These are phyloP conservation scores for Penstemon davidsonii DNA, from an alignment of 257 asterid species.

Conservation along the genomic window DNA sequence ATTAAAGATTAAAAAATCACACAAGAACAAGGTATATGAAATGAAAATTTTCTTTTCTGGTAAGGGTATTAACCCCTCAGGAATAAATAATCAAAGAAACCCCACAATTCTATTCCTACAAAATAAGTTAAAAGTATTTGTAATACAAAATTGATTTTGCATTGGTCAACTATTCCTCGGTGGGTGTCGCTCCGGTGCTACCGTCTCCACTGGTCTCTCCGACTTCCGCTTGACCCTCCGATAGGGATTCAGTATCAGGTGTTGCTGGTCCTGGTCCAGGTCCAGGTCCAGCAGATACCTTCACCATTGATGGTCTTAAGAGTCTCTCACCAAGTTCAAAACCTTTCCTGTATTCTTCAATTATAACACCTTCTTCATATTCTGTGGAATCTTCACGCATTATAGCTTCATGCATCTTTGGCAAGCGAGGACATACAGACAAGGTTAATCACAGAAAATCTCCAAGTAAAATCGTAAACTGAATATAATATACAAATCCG, in stretches of 20 bases:
- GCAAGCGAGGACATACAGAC: slow-evolving; percentile 12
- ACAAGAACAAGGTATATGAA: too few species aligned
- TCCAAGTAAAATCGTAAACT: background rate
- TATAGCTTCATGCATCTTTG: slow-evolving; percentile 85
- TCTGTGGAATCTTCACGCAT: slow-evolving; percentile 87
- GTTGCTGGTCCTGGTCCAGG: slow-evolving; percentile 81
- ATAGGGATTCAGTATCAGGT: slow-evolving; percentile 35
- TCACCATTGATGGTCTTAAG: slow-evolving; percentile 88
- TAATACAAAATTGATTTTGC: slow-evolving; percentile 38
- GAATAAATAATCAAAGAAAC: background rate
- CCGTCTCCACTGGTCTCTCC: slow-evolving; percentile 36
- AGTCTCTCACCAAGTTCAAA: slow-evolving; percentile 78
- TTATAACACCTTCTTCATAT: slow-evolving; percentile 64
- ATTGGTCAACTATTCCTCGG: slow-evolving; percentile 31
- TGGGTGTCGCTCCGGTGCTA: slow-evolving; percentile 34
- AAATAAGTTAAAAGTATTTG: slow-evolving; percentile 3
- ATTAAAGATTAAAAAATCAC: too few species aligned
- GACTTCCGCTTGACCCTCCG: slow-evolving; percentile 38
- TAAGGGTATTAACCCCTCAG: background rate
- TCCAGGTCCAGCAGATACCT: slow-evolving; percentile 90
- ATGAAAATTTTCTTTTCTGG: too few species aligned
- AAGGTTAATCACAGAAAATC: slow-evolving; percentile 23
- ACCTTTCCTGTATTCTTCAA: slow-evolving; percentile 77
- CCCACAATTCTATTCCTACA: slow-evolving; percentile 24
- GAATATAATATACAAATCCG: too few species aligned